Evolutionary conservation across 305 asterid species (phyloP).

Genomic region (Ruellia speciosa): DNA sequence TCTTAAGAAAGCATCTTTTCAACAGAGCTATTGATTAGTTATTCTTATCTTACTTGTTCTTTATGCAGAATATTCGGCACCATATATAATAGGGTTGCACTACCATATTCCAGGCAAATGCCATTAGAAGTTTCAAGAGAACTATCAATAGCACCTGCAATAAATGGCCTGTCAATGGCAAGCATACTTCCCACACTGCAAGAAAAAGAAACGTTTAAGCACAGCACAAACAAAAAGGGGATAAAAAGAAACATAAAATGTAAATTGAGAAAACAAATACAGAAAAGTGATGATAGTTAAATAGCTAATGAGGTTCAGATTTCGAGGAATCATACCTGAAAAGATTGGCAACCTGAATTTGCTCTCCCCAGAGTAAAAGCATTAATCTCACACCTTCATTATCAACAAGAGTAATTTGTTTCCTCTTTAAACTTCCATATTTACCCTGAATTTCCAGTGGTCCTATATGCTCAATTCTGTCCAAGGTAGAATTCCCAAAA

Average conservation of each 20-base stretch:
- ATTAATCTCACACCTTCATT: slow-evolving; percentile 52
- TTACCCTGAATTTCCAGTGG: slow-evolving; percentile 60
- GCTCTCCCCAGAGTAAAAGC: slow-evolving; percentile 88
- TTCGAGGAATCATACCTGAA: slow-evolving; percentile 52
- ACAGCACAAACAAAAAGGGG: slow-evolving; percentile 3
- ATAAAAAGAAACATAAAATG: slow-evolving; percentile 3
- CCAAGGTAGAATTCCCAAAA: slow-evolving; percentile 15
- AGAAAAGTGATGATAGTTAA: background rate
- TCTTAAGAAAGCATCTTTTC: slow-evolving; percentile 14
- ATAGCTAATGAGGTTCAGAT: slow-evolving; percentile 5
- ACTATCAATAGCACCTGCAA: slow-evolving; percentile 46
- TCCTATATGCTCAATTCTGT: slow-evolving; percentile 77
- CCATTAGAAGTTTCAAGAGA: slow-evolving; percentile 37
- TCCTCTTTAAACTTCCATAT: slow-evolving; percentile 52
- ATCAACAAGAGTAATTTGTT: slow-evolving; percentile 71
- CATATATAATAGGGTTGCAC: slow-evolving; percentile 70
- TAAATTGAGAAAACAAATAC: background rate
- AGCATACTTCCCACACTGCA: slow-evolving; percentile 91
- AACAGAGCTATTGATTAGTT: slow-evolving; percentile 14
- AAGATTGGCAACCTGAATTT: slow-evolving; percentile 63
- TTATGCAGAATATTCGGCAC: slow-evolving; percentile 66
- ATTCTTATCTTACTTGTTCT: slow-evolving; percentile 55
- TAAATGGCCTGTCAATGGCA: slow-evolving; percentile 79
- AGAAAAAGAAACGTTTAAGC: slow-evolving; percentile 20
- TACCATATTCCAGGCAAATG: slow-evolving; percentile 78